Evolutionary conservation across 2,329 filamentous ascomycete species (phyloP).

Genomic region (Aureobasidium zeae): DNA sequence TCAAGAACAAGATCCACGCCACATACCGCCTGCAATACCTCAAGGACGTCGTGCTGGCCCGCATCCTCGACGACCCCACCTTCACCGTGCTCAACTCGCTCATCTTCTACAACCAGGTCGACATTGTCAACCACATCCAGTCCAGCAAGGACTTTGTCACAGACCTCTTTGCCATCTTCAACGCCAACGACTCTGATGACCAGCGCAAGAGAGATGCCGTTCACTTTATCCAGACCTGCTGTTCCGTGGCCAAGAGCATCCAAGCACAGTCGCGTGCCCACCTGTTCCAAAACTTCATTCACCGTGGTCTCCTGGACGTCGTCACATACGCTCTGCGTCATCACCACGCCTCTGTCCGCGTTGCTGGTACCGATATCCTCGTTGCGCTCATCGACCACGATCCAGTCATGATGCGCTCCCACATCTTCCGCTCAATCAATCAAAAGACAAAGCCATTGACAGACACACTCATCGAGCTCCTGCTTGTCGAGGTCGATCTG

Average conservation of each 20-base stretch:
- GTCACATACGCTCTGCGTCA: constrained; percentile 88
- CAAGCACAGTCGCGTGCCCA: constrained; percentile 72
- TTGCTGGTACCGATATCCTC: constrained; percentile 87
- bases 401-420: constrained; percentile 83
- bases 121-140: constrained; percentile 93
- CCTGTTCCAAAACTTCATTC: constrained; percentile 83
- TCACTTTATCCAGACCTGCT: constrained; percentile 93
- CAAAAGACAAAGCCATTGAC: constrained; percentile 80
- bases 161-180: constrained; percentile 82
- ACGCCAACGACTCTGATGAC: constrained; percentile 50
- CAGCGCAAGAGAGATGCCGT: constrained; percentile 87
- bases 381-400: constrained; percentile 95
- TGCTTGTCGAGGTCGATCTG: constrained; percentile 83
- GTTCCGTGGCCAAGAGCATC: constrained; percentile 85
- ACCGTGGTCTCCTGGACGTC: constrained; percentile 75
- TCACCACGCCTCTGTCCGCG: constrained; percentile 71
- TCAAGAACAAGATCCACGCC: constrained; percentile 86
- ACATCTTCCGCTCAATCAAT: constrained; percentile 83
- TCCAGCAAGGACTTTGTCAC: constrained; percentile 66
- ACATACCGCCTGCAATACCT: constrained; percentile 94
- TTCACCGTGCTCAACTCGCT: constrained; percentile 95
- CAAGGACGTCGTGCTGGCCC: constrained; percentile 94
- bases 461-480: constrained; percentile 83
- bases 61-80: constrained; percentile 93
- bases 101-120: constrained; percentile 98